These are phyloP conservation scores for Paulownia fortunei DNA, from an alignment of 257 asterid genomes.

Conservation along the genomic window DNA sequence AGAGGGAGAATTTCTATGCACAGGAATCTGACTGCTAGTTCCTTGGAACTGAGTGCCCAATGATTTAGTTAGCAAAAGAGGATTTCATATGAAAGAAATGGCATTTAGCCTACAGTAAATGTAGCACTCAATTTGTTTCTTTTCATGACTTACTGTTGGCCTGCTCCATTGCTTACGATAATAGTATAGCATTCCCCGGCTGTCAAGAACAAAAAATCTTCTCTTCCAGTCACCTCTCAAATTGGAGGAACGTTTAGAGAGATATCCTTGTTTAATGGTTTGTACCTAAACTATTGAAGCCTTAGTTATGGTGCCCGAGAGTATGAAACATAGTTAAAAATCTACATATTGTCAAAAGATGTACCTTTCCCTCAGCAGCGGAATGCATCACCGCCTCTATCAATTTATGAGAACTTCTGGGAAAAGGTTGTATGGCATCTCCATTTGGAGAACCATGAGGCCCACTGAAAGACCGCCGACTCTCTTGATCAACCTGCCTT, in stretches of 20 bases:
- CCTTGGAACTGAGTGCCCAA: conserved; percentile 57
- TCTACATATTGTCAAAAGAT: conserved; percentile 5
- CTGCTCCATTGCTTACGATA: conserved; percentile 84
- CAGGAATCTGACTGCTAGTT: conserved; percentile 49
- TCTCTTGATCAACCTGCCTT: conserved; percentile 69
- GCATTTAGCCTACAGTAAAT: conserved; percentile 1
- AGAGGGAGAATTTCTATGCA: conserved; percentile 55
- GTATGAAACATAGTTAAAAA: conserved; percentile 21
- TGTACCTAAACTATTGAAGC: conserved; percentile 85
- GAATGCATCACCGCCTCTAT: conserved; percentile 91
- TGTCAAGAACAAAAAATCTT: conserved; percentile 83
- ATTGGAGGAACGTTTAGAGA: conserved; percentile 78
- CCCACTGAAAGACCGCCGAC: conserved; percentile 51
- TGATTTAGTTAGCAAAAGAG: conserved; percentile 35
- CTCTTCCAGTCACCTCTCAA: conserved; percentile 96
- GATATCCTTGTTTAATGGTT: conserved; percentile 84
- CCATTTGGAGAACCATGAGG: conserved; percentile 47
- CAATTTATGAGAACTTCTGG: conserved; percentile 70
- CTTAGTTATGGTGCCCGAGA: conserved; percentile 26
- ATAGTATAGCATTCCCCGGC: conserved; percentile 80
- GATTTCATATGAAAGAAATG: conserved; percentile 22
- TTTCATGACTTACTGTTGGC: conserved; percentile 60
- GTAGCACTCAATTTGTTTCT: conserved; percentile 16
- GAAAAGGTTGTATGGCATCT: conserved; percentile 56
- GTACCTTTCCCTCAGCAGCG: conserved; percentile 88